A percentile compares a stretch with the other conserved stretches of the same genome.
Conservation (phyloP, 2,329 filamentous ascomycete genomes). For the Scedosporium dehoogii region DNA sequence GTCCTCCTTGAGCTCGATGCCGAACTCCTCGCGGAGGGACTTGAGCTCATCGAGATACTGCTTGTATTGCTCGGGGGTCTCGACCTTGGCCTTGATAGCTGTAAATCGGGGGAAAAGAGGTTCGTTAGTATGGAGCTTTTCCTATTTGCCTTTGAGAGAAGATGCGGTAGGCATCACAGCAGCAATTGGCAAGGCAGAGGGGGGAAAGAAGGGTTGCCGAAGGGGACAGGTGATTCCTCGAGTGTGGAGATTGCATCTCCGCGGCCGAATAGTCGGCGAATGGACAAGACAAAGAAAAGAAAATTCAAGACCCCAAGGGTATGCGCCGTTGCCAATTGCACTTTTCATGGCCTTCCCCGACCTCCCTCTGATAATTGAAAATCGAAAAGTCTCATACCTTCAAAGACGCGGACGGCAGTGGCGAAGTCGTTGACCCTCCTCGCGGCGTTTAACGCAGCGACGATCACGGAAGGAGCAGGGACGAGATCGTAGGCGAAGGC, state of each 20-base stretch:
- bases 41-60: slow-evolving; percentile 93
- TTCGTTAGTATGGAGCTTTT: neutral
- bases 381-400: slow-evolving; percentile 57
- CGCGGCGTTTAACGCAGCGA: slow-evolving; percentile 85
- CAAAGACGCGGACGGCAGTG: slow-evolving; percentile 95
- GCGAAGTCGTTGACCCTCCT: slow-evolving; percentile 97
- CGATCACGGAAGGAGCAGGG: slow-evolving; percentile 82
- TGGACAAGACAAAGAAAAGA: neutral
- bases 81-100: slow-evolving; percentile 99
- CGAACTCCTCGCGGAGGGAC: slow-evolving; percentile 85
- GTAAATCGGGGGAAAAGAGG: slow-evolving; percentile 3
- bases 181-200: neutral
- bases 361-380: neutral
- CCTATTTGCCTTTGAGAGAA: neutral
- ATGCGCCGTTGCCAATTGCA: too few species aligned
- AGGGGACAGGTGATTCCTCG: too few species aligned
- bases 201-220: neutral
- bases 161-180: too few species aligned
- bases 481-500: slow-evolving; percentile 99
- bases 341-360: neutral
- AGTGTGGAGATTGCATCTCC: neutral
- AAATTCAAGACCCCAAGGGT: neutral
- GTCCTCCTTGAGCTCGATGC: slow-evolving; percentile 82
- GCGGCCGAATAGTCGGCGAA: neutral
- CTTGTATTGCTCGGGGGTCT: slow-evolving; percentile 96